phyloP scores from a whole-genome alignment of 2,329 filamentous ascomycete species.

The Ophioceras dolichostomum region DNA sequence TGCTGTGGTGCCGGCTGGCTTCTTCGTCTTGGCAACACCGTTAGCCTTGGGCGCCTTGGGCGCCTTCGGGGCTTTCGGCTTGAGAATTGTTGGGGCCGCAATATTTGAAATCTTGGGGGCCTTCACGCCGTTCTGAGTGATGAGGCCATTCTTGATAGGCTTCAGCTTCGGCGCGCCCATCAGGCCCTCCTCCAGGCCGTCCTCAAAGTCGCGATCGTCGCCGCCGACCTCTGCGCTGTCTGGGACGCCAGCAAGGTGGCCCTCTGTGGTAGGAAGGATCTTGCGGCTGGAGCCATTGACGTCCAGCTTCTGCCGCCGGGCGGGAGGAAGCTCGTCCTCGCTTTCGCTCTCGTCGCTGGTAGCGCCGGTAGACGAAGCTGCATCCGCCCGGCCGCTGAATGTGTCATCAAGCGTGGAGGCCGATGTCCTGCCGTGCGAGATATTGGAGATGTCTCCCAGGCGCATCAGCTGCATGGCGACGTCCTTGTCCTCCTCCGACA shows the following conservation, averaged over 20 bases:
- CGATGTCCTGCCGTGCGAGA: constrained; percentile 85
- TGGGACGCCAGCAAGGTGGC: constrained; percentile 33
- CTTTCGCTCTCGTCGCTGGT: constrained; percentile 68
- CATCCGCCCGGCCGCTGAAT: constrained; percentile 80
- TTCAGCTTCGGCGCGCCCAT: constrained; percentile 28
- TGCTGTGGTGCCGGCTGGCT: constrained; percentile 31
- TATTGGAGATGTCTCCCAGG: constrained; percentile 84
- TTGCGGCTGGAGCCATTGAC: constrained; percentile 27
- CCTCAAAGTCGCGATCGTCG: constrained; percentile 19
- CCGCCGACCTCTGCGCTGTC: constrained; percentile 17
- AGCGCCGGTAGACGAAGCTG: constrained; percentile 71
- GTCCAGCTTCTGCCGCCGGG: constrained; percentile 46
- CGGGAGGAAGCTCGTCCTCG: constrained; percentile 47
- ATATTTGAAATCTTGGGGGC: constrained; percentile 18
- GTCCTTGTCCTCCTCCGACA: constrained; percentile 89
- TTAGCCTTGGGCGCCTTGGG: constrained; percentile 36
- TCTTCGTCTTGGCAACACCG: constrained; percentile 31
- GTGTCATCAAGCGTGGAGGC: constrained; percentile 90
- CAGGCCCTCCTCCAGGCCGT: constrained; percentile 24
- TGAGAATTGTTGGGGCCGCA: constrained; percentile 28
- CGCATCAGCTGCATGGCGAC: constrained; percentile 96
- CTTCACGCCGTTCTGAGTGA: constrained; percentile 20
- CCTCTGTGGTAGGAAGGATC: constrained; percentile 38
- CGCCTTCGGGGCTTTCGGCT: constrained; percentile 25
- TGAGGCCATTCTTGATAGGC: not conserved